These are phyloP conservation scores for Solanum paucissectum DNA, from an alignment of 257 asterid species.

Conservation along the genomic window DNA sequence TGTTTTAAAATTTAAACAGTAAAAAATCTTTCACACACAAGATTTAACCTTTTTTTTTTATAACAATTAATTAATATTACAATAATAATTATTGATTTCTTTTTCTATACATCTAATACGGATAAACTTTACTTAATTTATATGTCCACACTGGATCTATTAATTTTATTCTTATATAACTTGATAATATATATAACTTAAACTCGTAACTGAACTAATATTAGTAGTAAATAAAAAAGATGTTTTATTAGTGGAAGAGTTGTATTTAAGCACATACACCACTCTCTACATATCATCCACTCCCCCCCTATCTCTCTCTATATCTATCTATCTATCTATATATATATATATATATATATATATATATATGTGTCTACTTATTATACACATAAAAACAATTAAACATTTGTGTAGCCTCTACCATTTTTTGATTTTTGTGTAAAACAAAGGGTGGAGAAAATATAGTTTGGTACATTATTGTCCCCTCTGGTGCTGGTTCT, in stretches of 20 bases:
- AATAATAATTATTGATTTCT: not conserved
- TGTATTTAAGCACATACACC: not conserved
- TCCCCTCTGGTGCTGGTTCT: not conserved
- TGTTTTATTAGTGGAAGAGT: not conserved
- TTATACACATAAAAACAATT: not conserved
- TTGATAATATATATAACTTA: not conserved
- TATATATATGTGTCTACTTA: not conserved
- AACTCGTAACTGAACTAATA: not conserved
- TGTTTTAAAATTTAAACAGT: not conserved
- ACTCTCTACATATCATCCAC: not conserved
- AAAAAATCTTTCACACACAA: not conserved
- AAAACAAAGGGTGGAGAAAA: not conserved
- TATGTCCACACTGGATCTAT: not conserved
- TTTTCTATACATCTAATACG: not conserved
- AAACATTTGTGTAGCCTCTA: not conserved
- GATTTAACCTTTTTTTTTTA: not conserved
- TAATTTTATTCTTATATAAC: not conserved
- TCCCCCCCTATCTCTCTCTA: not conserved
- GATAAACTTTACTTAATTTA: not conserved
- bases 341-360: not conserved
- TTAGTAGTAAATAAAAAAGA: not conserved
- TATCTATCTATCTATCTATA: not conserved
- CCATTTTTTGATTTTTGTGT: not conserved
- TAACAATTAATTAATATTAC: not conserved
- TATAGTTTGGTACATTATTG: not conserved